A percentile compares a stretch with the other conserved stretches of the same genome.
Evolutionary conservation across 176 grass and related monocot species (phyloP).

Genomic region (Oryza australiensis): DNA sequence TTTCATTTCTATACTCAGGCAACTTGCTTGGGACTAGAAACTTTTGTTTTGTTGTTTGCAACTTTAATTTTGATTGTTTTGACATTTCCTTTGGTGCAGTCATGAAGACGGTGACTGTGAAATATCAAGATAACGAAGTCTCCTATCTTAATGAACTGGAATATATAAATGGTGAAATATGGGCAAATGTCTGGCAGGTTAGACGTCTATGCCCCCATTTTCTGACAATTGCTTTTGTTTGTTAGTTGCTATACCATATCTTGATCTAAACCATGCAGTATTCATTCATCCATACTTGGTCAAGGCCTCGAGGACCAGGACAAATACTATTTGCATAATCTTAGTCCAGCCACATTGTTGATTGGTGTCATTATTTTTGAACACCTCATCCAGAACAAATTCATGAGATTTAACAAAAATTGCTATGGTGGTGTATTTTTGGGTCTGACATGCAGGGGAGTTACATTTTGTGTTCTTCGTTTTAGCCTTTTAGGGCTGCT

Average conservation of each 20-base stretch:
- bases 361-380: too few relatives aligned
- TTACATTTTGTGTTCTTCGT: too few relatives aligned
- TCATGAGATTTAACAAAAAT: too few relatives aligned
- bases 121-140: constrained; percentile 71
- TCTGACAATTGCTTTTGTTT: constrained; percentile 1
- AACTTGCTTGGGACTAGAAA: neutral
- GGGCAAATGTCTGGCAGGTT: constrained; percentile 99
- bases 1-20: neutral
- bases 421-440: too few relatives aligned
- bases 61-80: neutral
- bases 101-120: constrained; percentile 67
- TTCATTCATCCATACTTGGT: too few relatives aligned
- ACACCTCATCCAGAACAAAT: too few relatives aligned
- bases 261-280: too few relatives aligned
- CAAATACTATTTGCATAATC: too few relatives aligned
- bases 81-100: constrained; percentile 55
- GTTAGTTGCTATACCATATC: neutral
- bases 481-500: too few relatives aligned
- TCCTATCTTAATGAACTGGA: constrained; percentile 87
- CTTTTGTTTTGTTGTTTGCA: neutral
- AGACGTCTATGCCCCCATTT: constrained; percentile 31
- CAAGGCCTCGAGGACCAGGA: too few relatives aligned
- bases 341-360: too few relatives aligned
- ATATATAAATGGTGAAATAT: constrained; percentile 92
- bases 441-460: too few relatives aligned